phyloP scores from a whole-genome alignment of 257 asterid genomes.

The Schizonepeta tenuifolia region DNA sequence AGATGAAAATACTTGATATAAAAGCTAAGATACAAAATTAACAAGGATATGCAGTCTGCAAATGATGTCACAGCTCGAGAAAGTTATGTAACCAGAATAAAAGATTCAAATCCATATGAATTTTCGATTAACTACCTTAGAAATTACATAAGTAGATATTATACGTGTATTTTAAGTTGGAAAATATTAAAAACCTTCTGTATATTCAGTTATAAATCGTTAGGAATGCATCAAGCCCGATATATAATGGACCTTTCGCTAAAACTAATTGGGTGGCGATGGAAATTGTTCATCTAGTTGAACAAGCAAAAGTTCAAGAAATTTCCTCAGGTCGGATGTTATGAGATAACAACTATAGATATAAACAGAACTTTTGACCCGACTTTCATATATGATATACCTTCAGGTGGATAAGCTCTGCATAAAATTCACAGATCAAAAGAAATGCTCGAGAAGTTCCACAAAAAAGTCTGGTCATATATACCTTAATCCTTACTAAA shows the following conservation, averaged over 20 bases:
- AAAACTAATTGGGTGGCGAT: not conserved
- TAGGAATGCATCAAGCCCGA: slow-evolving; percentile 6
- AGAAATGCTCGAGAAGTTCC: too few relatives aligned
- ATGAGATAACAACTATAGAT: slow-evolving; percentile 2
- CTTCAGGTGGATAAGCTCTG: too few relatives aligned
- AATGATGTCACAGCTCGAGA: not conserved
- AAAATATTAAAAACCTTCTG: not conserved
- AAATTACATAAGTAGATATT: not conserved
- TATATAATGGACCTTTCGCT: slow-evolving; percentile 1
- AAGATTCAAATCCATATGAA: not conserved
- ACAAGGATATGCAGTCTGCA: slow-evolving; percentile 15
- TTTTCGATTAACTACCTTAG: not conserved
- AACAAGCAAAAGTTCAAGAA: not conserved
- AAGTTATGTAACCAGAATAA: not conserved
- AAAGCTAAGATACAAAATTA: slow-evolving; percentile 5
- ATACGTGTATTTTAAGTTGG: not conserved
- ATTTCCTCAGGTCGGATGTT: not conserved
- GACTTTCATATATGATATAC: too few relatives aligned
- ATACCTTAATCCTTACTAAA: slow-evolving; percentile 15
- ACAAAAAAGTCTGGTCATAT: too few relatives aligned
- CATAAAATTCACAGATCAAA: too few relatives aligned
- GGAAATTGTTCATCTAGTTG: slow-evolving; percentile 1
- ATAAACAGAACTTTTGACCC: too few relatives aligned
- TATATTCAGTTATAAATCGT: not conserved
- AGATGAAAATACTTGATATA: not conserved